Evolutionary conservation across 2,329 filamentous ascomycete genomes (phyloP).

Genomic region (Aspergillus tanneri): DNA sequence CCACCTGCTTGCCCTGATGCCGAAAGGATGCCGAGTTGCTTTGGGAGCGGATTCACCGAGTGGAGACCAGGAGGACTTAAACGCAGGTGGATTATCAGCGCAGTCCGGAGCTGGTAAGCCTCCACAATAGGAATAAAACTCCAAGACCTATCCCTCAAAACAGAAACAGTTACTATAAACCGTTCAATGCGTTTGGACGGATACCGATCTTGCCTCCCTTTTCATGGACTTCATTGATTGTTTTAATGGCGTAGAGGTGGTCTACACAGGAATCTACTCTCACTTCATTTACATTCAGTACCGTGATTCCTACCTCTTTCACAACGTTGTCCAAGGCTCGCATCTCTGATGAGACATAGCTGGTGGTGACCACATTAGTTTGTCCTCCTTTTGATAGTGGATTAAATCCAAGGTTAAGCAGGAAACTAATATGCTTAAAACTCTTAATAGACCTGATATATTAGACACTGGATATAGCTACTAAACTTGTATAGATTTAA

Average conservation of each 20-base stretch:
- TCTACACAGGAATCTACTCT: slow-evolving; percentile 6
- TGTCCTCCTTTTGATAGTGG: too few relatives aligned
- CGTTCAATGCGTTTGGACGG: too few relatives aligned
- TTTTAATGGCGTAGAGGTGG: slow-evolving; percentile 11
- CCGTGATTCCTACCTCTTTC: not conserved
- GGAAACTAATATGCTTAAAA: too few relatives aligned
- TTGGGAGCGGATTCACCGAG: slow-evolving; percentile 6
- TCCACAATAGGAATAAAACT: slow-evolving; percentile 9
- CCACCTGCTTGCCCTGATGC: too few relatives aligned
- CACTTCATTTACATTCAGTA: slow-evolving; percentile 3
- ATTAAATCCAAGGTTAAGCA: too few relatives aligned
- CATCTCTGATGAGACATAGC: slow-evolving; percentile 3
- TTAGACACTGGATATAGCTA: too few relatives aligned
- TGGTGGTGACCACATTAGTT: slow-evolving; percentile 6
- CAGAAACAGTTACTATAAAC: too few relatives aligned
- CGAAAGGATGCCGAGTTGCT: too few relatives aligned
- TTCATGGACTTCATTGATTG: slow-evolving; percentile 7
- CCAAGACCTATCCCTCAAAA: too few relatives aligned
- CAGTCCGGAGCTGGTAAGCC: slow-evolving; percentile 4
- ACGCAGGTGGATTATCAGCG: slow-evolving; percentile 5
- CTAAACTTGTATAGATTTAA: too few relatives aligned
- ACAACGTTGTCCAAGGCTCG: slow-evolving; percentile 1
- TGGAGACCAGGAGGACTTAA: slow-evolving; percentile 10
- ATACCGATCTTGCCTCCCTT: not conserved
- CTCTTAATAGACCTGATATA: too few relatives aligned